Conservation (phyloP, 1,139 yeast species). For the Geotrichum restrictum region DNA sequence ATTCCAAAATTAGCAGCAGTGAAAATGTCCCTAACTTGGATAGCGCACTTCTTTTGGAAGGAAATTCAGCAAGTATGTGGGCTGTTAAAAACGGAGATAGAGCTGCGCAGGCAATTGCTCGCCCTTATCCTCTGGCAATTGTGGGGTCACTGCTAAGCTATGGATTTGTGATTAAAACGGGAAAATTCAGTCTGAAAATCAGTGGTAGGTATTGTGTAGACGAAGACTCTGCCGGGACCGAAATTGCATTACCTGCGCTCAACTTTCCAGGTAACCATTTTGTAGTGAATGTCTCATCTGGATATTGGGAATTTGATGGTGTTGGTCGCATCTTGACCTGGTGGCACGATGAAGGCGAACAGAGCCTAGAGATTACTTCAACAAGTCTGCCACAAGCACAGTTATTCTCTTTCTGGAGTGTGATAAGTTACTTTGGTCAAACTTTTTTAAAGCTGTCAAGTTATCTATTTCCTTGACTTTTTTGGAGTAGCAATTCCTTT, state of each 20-base stretch:
- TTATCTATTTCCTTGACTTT: neutral
- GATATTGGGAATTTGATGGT: constrained; percentile 51
- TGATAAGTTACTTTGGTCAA: neutral
- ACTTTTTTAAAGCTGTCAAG: neutral
- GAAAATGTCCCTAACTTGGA: neutral
- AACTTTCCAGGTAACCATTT: constrained; percentile 52
- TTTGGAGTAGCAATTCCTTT: too few species aligned
- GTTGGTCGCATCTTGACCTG: constrained; percentile 60
- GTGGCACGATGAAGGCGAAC: constrained; percentile 54
- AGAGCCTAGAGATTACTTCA: constrained; percentile 27
- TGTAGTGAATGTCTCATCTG: constrained; percentile 49
- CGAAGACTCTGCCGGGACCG: constrained; percentile 42
- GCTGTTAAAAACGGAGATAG: constrained; percentile 34
- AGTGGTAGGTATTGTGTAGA: constrained; percentile 23
- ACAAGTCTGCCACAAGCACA: neutral
- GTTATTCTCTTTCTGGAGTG: neutral
- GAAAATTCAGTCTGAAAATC: constrained; percentile 43
- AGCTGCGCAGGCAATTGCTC: constrained; percentile 48
- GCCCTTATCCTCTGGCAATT: constrained; percentile 38
- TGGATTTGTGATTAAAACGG: constrained; percentile 33
- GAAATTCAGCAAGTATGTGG: constrained; percentile 3
- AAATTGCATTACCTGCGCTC: constrained; percentile 62
- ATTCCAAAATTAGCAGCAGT: neutral
- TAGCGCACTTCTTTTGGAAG: neutral
- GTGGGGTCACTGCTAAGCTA: constrained; percentile 32